phyloP scores from a whole-genome alignment of 805 yeast genomes.

The Saccharomycopsis amapae region DNA sequence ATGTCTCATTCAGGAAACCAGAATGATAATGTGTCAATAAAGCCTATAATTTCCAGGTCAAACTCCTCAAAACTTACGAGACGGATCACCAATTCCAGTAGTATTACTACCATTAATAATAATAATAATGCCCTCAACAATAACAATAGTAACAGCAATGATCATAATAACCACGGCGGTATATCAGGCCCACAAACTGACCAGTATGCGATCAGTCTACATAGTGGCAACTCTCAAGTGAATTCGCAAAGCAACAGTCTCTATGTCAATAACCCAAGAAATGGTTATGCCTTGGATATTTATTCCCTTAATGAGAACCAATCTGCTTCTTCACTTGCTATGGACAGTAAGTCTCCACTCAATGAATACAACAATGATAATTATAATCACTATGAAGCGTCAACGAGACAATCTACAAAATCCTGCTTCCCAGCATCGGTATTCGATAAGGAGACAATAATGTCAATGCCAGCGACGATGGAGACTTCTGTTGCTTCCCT shows the following conservation, averaged over 20 bases:
- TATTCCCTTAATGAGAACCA: constrained; percentile 11
- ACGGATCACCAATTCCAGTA: background rate
- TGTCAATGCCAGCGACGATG: background rate
- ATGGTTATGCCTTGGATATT: constrained; percentile 12
- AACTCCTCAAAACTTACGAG: constrained; percentile 10
- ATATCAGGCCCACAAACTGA: background rate
- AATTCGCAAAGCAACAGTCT: constrained; percentile 5
- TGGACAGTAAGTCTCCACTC: no score
- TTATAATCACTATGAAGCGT: background rate
- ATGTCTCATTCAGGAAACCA: background rate
- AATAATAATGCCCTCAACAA: background rate
- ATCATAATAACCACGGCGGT: background rate
- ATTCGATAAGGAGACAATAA: background rate
- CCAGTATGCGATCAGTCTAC: background rate
- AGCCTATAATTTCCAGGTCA: constrained; percentile 17
- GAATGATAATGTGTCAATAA: constrained; percentile 15
- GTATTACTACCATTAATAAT: constrained; percentile 5
- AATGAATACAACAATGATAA: background rate
- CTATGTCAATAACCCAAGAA: constrained; percentile 14
- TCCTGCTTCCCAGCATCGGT: background rate
- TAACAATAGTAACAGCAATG: background rate
- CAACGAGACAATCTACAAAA: constrained; percentile 10
- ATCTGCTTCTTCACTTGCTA: constrained; percentile 1
- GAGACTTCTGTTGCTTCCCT: background rate
- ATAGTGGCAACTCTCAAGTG: background rate